phyloP scores from a whole-genome alignment of 2,329 filamentous ascomycete genomes.

The Hypoxylon sp. region DNA sequence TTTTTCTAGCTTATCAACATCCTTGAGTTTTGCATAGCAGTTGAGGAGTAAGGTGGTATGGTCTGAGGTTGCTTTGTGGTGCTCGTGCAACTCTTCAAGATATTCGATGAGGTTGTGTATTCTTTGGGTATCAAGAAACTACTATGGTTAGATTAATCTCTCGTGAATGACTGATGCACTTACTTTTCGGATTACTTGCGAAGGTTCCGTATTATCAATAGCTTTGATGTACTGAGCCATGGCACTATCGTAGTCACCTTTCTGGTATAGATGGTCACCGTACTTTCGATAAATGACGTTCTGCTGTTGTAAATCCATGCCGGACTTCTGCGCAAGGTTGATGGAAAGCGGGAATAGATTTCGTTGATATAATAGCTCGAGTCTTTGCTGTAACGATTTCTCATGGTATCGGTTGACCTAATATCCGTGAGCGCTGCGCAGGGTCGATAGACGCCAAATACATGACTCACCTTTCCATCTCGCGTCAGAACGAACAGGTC shows the following conservation, averaged over 20 bases:
- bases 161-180: not conserved
- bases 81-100: conserved; percentile 94
- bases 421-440: conserved; percentile 39
- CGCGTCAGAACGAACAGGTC: conserved; percentile 90
- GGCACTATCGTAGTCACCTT: conserved; percentile 95
- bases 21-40: conserved; percentile 97
- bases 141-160: conserved; percentile 41
- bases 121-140: conserved; percentile 95
- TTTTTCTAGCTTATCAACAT: conserved; percentile 93
- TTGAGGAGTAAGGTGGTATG: conserved; percentile 95
- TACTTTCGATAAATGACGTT: conserved; percentile 94
- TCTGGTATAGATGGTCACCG: conserved; percentile 93
- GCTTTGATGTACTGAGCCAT: conserved; percentile 98
- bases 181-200: conserved; percentile 93
- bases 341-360: conserved; percentile 94
- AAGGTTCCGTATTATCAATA: conserved; percentile 95
- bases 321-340: conserved; percentile 89
- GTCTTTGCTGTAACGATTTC: conserved; percentile 87
- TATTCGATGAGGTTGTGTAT: conserved; percentile 99
- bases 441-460: not conserved
- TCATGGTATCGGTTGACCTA: conserved; percentile 90
- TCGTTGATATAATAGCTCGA: conserved; percentile 93
- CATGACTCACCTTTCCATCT: conserved; percentile 81
- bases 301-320: conserved; percentile 82
- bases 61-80: conserved; percentile 91